These are phyloP conservation scores for Cryphonectria japonica DNA, from an alignment of 2,329 filamentous ascomycete species.

Conservation along the genomic window DNA sequence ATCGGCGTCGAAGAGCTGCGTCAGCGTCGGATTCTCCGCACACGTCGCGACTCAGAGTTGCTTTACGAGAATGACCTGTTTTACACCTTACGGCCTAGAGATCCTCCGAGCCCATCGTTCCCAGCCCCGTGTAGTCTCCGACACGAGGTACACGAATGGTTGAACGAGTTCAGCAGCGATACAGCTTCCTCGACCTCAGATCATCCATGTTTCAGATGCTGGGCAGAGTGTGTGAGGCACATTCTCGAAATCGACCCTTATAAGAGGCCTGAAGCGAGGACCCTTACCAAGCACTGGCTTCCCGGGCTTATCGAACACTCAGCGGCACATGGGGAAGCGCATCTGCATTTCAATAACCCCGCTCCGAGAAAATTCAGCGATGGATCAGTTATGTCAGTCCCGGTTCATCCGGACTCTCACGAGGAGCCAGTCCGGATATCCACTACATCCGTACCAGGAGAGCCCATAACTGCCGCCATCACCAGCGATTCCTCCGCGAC, in stretches of 20 bases:
- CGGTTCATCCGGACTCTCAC: background rate
- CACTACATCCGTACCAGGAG: background rate
- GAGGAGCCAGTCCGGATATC: background rate
- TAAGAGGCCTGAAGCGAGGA: constrained; percentile 11
- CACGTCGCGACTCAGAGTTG: background rate
- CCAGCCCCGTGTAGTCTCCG: background rate
- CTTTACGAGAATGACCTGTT: constrained; percentile 17
- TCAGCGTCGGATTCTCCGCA: background rate
- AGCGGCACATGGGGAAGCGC: background rate
- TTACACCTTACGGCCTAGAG: constrained; percentile 3
- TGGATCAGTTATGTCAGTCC: background rate
- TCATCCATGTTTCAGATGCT: constrained; percentile 17
- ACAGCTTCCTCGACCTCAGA: background rate
- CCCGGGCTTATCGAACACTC: background rate
- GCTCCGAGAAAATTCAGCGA: background rate
- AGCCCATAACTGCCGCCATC: background rate
- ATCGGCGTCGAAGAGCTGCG: constrained; percentile 6
- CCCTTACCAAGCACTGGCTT: constrained; percentile 11
- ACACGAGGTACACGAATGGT: constrained; percentile 6
- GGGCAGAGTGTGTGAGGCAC: constrained; percentile 16
- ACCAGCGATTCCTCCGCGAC: background rate
- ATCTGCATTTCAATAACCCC: background rate
- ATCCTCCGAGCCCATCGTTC: background rate
- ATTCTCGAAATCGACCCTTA: constrained; percentile 18
- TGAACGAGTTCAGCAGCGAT: constrained; percentile 4